Percentiles rank a stretch among this genome's conserved stretches.
Conservation (phyloP, 768 basidiomycete species). For the Asterophora lycoperdoides region DNA sequence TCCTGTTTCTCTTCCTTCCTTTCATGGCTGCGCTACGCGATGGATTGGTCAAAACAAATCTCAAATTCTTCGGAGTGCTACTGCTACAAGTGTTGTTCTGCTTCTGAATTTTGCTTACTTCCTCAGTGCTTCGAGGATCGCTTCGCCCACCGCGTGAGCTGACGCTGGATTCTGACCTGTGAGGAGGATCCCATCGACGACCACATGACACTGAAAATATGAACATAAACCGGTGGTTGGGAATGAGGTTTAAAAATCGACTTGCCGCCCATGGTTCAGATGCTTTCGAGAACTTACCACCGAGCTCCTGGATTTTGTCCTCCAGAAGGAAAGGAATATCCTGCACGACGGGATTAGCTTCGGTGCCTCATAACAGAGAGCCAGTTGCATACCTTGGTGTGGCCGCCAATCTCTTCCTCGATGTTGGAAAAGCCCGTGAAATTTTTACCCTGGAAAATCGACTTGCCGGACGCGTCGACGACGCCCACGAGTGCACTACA, state of each 20-base stretch:
- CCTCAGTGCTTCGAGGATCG: conserved; percentile 48
- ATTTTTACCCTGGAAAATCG: conserved; percentile 57
- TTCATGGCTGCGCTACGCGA: not conserved
- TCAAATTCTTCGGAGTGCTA: not conserved
- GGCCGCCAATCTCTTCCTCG: conserved; percentile 53
- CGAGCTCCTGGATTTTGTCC: conserved; percentile 55
- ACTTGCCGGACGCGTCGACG: conserved; percentile 50
- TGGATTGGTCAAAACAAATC: not conserved
- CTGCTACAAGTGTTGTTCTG: not conserved
- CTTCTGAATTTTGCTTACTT: conserved; percentile 5
- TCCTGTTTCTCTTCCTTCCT: not conserved
- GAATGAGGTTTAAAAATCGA: conserved; percentile 15
- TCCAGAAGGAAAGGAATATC: conserved; percentile 73
- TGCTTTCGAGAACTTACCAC: conserved; percentile 63
- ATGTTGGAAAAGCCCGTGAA: conserved; percentile 68
- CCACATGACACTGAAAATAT: conserved; percentile 39
- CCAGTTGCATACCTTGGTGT: conserved; percentile 38
- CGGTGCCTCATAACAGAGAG: not conserved
- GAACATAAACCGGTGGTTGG: not conserved
- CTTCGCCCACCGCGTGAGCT: conserved; percentile 52
- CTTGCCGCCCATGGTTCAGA: conserved; percentile 52
- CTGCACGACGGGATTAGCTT: conserved; percentile 21
- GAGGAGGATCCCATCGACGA: conserved; percentile 54
- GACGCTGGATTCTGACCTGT: conserved; percentile 78
- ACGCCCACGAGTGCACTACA: conserved; percentile 56